phyloP scores from a whole-genome alignment of 164 flowering plant species.

The Saururus chinensis region DNA sequence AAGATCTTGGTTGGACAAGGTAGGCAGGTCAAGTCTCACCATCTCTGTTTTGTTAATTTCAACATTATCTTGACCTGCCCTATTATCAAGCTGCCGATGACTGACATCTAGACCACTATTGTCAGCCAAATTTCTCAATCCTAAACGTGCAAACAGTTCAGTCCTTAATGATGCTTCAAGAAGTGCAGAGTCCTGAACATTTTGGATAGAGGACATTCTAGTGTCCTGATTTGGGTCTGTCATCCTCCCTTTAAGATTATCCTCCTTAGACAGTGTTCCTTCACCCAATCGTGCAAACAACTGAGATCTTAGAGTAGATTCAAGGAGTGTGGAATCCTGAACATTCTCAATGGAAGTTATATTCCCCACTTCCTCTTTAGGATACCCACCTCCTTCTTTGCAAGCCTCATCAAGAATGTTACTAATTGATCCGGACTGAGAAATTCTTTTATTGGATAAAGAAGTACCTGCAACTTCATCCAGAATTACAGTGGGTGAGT shows the following conservation, averaged over 20 bases:
- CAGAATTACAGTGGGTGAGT: slow-evolving; percentile 26
- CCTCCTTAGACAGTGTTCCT: slow-evolving; percentile 1
- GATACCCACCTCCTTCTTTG: background rate
- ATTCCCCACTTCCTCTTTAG: background rate
- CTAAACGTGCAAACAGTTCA: slow-evolving; percentile 53
- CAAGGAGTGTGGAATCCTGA: background rate
- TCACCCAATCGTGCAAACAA: background rate
- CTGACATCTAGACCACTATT: slow-evolving; percentile 7
- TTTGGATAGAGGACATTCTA: slow-evolving; percentile 11
- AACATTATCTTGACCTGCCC: slow-evolving; percentile 19
- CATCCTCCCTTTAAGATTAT: slow-evolving; percentile 14
- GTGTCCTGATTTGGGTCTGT: slow-evolving; percentile 7
- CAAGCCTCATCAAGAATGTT: slow-evolving; percentile 1
- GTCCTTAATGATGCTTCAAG: slow-evolving; percentile 79
- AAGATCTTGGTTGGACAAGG: background rate
- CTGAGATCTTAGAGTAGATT: background rate
- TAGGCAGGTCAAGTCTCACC: slow-evolving; percentile 7
- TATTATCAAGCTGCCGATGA: slow-evolving; percentile 16
- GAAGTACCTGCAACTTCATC: slow-evolving; percentile 44
- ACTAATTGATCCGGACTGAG: slow-evolving; percentile 12
- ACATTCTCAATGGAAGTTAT: no score
- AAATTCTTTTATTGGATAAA: slow-evolving; percentile 20
- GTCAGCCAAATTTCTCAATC: slow-evolving; percentile 23
- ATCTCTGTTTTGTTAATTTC: slow-evolving; percentile 20
- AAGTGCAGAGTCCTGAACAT: slow-evolving; percentile 32